Conservation (phyloP, 2,329 filamentous ascomycete species). For the Cordyceps pruinosa region DNA sequence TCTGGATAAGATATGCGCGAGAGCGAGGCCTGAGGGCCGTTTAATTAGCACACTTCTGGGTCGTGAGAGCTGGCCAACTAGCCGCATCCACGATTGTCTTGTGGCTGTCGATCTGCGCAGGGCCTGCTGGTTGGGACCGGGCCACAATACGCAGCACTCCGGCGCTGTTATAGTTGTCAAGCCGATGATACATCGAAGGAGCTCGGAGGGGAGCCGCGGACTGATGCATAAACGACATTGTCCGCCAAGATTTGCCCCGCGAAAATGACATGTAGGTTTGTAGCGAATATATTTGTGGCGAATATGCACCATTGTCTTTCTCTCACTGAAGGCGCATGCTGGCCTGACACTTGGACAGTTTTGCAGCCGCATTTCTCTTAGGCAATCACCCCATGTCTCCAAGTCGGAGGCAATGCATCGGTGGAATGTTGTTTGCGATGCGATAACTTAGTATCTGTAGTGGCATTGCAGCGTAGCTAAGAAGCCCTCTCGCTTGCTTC, state of each 20-base stretch:
- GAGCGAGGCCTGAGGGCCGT: neutral
- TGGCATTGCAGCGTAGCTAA: neutral
- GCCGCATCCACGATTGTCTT: neutral
- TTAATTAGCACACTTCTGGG: neutral
- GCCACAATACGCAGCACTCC: neutral
- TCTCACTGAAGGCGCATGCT: neutral
- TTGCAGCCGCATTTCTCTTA: neutral
- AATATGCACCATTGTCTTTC: neutral
- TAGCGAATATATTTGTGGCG: neutral
- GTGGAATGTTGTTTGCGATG: no score
- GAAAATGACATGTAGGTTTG: neutral
- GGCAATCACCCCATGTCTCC: no score
- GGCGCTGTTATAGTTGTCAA: neutral
- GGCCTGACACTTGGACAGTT: neutral
- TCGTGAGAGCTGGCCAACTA: neutral
- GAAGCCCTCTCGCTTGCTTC: neutral
- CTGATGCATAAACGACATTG: neutral
- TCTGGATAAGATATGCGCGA: slow-evolving; percentile 6
- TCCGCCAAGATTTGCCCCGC: neutral
- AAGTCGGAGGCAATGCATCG: no score
- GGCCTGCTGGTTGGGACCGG: neutral
- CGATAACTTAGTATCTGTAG: neutral
- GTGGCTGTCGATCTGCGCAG: slow-evolving; percentile 6
- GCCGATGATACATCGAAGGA: neutral
- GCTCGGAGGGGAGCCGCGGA: neutral